Evolutionary conservation across 371 early-diverging fungal species (phyloP), one percentile per base, ranked within the genome.

Genomic region (Mucor circinelloides): DNA sequence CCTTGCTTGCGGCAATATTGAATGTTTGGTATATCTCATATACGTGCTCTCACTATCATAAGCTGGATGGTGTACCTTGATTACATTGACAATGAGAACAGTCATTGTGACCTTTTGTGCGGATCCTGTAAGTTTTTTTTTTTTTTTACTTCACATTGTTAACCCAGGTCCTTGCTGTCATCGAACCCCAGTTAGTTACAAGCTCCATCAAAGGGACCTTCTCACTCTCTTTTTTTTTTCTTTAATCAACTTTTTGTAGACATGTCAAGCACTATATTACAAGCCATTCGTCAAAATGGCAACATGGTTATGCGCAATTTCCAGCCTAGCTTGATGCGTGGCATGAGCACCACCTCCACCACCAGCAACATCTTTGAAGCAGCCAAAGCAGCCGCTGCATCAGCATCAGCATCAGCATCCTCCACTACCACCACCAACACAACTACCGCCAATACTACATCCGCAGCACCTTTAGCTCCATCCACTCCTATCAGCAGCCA

Each of bases 191-290:
- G 63, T 31, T 46, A 46, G 46, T 46, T 21, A 46, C 46, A 46
- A 46, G 46, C 46, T 46, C 21, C 46, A 46, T 46, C 46, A 21
- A 46, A 46, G 21, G 40, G 40, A 40, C 17, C 17, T 40, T 17
- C n/a, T 34, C 34, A 9, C 34, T 34, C 34, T 3, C 34, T 44
- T 46, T 46, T 2, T 46, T 21, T 46, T 21, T 46, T 21, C 21
- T 21, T 21, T 8, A 3, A 21, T 21, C 6, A 3, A 44, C 10
- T 46, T 46, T 6, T 46, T 21, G 21, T 46, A n/a, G 46, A 63
- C 57, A 74, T 74, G 74, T 63, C 70, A 34, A 73, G 70, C 59
- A 57, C 60, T 36, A 59, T 74, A 52, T 74, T 70, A 52, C 64
- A 74, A 52, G 57, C 74, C 52, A 36, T 71, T 57, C 64, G 74